Evolutionary conservation across 2,329 filamentous ascomycete genomes (phyloP).

Genomic region (Reticulascus tulasneorum): DNA sequence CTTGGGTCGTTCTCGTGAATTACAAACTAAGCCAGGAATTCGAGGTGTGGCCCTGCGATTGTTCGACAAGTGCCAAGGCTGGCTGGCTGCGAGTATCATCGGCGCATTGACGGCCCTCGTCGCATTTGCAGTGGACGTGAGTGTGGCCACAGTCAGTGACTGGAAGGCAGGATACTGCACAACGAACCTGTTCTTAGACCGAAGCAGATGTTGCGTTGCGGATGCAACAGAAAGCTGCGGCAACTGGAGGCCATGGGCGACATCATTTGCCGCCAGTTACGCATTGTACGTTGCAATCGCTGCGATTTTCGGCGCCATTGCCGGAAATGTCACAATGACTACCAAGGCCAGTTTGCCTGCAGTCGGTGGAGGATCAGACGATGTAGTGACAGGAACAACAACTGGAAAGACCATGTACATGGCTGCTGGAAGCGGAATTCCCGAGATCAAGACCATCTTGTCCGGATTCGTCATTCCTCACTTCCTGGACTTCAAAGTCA

Average conservation of each 20-base stretch:
- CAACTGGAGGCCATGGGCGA: conserved; percentile 39
- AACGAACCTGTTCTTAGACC: conserved; percentile 37
- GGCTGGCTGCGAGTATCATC: conserved; percentile 51
- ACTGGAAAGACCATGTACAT: conserved; percentile 52
- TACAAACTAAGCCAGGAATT: conserved; percentile 23
- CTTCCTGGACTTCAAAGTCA: conserved; percentile 51
- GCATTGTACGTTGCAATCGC: conserved; percentile 22
- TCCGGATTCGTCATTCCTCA: conserved; percentile 58
- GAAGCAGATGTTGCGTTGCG: conserved; percentile 43
- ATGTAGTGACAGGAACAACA: background rate
- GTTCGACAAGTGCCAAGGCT: conserved; percentile 50
- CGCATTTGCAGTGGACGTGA: conserved; percentile 52
- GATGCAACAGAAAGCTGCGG: conserved; percentile 23
- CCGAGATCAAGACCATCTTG: conserved; percentile 59
- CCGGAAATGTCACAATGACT: conserved; percentile 21
- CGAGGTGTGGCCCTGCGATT: conserved; percentile 22
- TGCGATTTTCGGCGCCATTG: conserved; percentile 19
- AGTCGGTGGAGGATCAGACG: conserved; percentile 18
- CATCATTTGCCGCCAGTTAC: conserved; percentile 14
- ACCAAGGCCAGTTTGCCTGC: conserved; percentile 44
- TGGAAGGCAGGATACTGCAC: conserved; percentile 55
- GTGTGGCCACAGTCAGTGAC: conserved; percentile 50
- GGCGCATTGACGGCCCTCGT: conserved; percentile 51
- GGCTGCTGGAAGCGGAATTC: conserved; percentile 55
- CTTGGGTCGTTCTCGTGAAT: conserved; percentile 30